Conservation (phyloP, 139 green algal genomes). For the Edaphochlamys debaryana region DNA sequence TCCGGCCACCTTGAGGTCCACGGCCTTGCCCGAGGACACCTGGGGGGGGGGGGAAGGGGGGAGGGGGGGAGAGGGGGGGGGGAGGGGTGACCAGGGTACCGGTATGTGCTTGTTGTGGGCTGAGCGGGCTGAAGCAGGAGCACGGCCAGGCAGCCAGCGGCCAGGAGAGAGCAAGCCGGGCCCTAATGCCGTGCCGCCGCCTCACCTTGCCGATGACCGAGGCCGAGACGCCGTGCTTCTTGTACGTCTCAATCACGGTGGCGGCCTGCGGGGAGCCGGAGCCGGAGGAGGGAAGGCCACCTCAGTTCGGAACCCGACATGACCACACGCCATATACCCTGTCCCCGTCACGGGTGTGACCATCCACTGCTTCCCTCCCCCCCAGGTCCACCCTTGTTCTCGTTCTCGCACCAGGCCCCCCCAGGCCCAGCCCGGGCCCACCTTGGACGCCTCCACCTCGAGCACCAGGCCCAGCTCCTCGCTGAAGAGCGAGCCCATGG, state of each 20-base stretch:
- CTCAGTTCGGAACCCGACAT: no score
- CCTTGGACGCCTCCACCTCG: slow-evolving; percentile 80
- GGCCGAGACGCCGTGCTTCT: slow-evolving; percentile 71
- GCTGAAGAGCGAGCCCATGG: slow-evolving; percentile 85
- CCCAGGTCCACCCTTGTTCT: no score
- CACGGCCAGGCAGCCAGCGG: no score
- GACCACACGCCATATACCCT: no score
- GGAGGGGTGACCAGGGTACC: not conserved
- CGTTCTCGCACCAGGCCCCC: no score
- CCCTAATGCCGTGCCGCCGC: no score
- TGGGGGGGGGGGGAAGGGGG: no score
- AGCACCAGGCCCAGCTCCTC: slow-evolving; percentile 97
- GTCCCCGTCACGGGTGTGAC: no score
- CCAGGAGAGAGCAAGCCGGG: no score
- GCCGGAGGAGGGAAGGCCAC: no score
- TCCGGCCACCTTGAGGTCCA: slow-evolving; percentile 75
- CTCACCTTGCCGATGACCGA: slow-evolving; percentile 76
- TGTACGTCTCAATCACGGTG: slow-evolving; percentile 75
- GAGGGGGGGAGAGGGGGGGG: not conserved
- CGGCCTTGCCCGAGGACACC: slow-evolving; percentile 3
- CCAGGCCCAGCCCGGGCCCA: slow-evolving; percentile 9
- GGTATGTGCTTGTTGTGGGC: no score
- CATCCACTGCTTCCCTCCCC: no score
- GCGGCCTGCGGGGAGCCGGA: not conserved
- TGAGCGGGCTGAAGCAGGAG: not conserved